Conservation (phyloP, 2,329 filamentous ascomycete species). For the Dothistroma septosporum region DNA sequence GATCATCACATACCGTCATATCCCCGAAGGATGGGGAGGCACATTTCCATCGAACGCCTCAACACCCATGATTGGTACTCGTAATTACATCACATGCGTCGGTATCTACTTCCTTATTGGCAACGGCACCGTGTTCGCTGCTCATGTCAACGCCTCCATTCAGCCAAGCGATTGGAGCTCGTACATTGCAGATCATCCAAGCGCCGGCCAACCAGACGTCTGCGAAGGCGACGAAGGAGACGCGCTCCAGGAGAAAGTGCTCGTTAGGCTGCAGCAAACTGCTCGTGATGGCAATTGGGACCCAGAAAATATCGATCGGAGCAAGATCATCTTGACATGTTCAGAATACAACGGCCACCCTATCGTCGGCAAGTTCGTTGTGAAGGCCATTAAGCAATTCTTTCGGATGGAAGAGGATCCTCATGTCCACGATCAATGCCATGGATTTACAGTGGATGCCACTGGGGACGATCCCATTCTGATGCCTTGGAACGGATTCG, state of each 20-base stretch:
- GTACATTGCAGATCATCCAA: too few relatives aligned
- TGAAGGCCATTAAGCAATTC: background rate
- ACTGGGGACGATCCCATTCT: background rate
- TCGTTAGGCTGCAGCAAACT: background rate
- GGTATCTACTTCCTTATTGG: slow-evolving; percentile 5
- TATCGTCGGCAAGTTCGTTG: background rate
- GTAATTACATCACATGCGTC: slow-evolving; percentile 3
- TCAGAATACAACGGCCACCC: background rate
- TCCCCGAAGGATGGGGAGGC: too few relatives aligned
- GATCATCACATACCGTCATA: too few relatives aligned
- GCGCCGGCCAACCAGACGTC: too few relatives aligned
- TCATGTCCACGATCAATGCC: background rate
- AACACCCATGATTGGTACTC: slow-evolving; percentile 5
- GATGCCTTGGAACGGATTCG: background rate
- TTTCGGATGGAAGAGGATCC: background rate
- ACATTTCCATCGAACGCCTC: too few relatives aligned
- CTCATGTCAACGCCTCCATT: slow-evolving; percentile 1
- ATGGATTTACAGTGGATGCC: background rate
- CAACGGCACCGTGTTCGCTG: slow-evolving; percentile 2
- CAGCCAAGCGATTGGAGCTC: background rate
- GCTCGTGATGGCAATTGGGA: background rate
- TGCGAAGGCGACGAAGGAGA: background rate
- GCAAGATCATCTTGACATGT: background rate
- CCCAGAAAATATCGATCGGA: background rate
- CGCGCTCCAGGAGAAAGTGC: background rate